Evolutionary conservation across 164 flowering plant species (phyloP).

Genomic region (Buxus sempervirens): DNA sequence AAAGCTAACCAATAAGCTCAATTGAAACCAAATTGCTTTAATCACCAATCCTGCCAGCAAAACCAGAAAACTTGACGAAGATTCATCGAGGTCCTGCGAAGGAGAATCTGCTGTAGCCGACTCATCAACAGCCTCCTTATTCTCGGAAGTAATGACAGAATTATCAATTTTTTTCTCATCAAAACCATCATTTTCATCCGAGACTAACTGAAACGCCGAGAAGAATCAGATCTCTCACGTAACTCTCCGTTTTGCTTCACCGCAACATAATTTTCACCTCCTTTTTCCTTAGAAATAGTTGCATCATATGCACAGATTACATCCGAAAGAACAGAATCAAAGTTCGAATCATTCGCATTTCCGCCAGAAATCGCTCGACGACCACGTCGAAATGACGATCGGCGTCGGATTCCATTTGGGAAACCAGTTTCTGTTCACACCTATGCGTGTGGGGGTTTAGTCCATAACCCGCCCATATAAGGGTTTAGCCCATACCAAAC

Average conservation of each 20-base stretch:
- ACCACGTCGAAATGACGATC: constrained; percentile 14
- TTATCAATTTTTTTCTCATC: constrained; percentile 11
- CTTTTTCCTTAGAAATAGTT: constrained; percentile 8
- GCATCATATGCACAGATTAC: constrained; percentile 7
- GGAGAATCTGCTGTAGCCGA: constrained; percentile 11
- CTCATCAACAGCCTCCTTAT: constrained; percentile 13
- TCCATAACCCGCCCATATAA: too few species aligned
- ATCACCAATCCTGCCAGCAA: constrained; percentile 44
- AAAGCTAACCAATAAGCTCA: constrained; percentile 36
- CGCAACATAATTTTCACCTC: constrained; percentile 3
- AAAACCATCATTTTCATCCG: not conserved
- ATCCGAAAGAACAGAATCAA: constrained; percentile 11
- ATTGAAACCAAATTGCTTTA: constrained; percentile 52
- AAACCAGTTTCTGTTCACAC: not conserved
- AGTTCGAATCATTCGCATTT: not conserved
- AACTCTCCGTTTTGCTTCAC: constrained; percentile 20
- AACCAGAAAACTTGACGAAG: constrained; percentile 34
- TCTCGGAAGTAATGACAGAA: constrained; percentile 25
- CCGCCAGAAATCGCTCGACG: not conserved
- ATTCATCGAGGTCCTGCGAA: constrained; percentile 17
- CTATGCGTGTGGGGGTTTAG: too few species aligned
- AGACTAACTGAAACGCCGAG: not conserved
- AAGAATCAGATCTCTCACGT: constrained; percentile 8
- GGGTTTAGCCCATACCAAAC: too few species aligned
- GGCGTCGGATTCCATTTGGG: constrained; percentile 25